A percentile compares a stretch with the other conserved stretches of the same genome.
phyloP scores from a whole-genome alignment of 2,329 filamentous ascomycete genomes.

The Aotearoamyces nothofagi region DNA sequence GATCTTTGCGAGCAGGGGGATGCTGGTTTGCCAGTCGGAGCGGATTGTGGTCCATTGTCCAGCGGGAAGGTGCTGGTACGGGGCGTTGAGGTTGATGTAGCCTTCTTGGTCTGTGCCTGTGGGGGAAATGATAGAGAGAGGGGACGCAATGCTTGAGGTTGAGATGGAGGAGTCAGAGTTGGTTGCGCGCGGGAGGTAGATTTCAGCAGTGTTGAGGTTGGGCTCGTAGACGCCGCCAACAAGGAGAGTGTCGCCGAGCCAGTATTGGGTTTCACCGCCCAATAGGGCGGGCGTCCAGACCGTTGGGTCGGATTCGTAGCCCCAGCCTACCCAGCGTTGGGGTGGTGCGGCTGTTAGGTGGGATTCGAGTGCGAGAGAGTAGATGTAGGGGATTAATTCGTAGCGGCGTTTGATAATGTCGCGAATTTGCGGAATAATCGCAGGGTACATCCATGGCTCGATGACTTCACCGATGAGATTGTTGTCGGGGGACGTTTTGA shows the following conservation, averaged over 20 bases:
- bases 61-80: conserved; percentile 38
- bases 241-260: conserved; percentile 52
- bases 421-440: conserved; percentile 46
- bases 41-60: conserved; percentile 36
- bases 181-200: conserved; percentile 41
- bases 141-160: not conserved
- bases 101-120: conserved; percentile 29
- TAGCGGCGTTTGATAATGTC: conserved; percentile 55
- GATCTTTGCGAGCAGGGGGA: conserved; percentile 37
- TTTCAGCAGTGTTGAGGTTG: conserved; percentile 31
- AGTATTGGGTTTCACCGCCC: conserved; percentile 55
- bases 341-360: conserved; percentile 46
- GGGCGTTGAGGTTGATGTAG: conserved; percentile 46
- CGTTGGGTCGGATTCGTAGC: conserved; percentile 49
- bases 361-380: conserved; percentile 46
- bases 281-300: conserved; percentile 48
- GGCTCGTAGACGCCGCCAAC: conserved; percentile 53
- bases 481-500: conserved; percentile 53
- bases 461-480: conserved; percentile 58
- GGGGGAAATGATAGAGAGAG: not conserved
- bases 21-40: conserved; percentile 35
- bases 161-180: conserved; percentile 7
- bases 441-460: conserved; percentile 65
- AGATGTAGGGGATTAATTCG: conserved; percentile 57
- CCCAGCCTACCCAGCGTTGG: conserved; percentile 61